phyloP scores from a whole-genome alignment of 129 eudicot species.

The Ambrosia trifida region DNA sequence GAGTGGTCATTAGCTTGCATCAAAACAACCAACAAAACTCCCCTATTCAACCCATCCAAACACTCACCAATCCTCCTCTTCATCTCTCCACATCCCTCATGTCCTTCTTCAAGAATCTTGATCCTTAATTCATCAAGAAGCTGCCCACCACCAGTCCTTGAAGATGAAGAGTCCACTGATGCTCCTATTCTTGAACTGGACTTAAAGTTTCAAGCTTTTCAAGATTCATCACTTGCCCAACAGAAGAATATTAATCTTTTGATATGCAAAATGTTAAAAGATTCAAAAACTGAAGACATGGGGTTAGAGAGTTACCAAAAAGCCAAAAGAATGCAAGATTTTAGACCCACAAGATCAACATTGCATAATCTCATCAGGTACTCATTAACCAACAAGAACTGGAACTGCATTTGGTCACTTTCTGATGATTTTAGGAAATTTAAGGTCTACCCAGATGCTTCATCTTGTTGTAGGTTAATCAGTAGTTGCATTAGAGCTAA shows the following conservation, averaged over 20 bases:
- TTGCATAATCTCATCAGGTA: constrained; percentile 66
- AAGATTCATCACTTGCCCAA: constrained; percentile 23
- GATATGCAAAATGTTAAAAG: constrained; percentile 53
- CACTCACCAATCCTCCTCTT: constrained; percentile 32
- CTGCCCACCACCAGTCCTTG: constrained; percentile 46
- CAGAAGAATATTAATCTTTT: constrained; percentile 46
- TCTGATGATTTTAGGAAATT: constrained; percentile 56
- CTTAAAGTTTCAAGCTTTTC: constrained; percentile 39
- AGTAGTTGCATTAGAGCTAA: constrained; percentile 62
- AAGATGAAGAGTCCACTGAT: constrained; percentile 35
- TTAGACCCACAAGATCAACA: constrained; percentile 58
- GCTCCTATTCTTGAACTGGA: constrained; percentile 33
- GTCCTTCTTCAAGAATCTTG: constrained; percentile 33
- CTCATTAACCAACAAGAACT: constrained; percentile 50
- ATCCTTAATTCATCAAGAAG: constrained; percentile 35
- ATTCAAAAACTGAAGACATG: constrained; percentile 51
- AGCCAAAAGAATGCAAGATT: constrained; percentile 52
- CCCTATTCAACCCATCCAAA: constrained; percentile 31
- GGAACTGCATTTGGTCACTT: constrained; percentile 53
- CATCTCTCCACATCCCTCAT: constrained; percentile 21
- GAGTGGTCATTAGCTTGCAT: constrained; percentile 50
- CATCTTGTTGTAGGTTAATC: constrained; percentile 57
- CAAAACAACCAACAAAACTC: constrained; percentile 36
- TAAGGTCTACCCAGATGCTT: constrained; percentile 54
- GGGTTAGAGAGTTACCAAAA: constrained; percentile 62